Evolutionary conservation across 371 early-diverging fungal species (phyloP).

Genomic region (Saksenaea vasiformis): DNA sequence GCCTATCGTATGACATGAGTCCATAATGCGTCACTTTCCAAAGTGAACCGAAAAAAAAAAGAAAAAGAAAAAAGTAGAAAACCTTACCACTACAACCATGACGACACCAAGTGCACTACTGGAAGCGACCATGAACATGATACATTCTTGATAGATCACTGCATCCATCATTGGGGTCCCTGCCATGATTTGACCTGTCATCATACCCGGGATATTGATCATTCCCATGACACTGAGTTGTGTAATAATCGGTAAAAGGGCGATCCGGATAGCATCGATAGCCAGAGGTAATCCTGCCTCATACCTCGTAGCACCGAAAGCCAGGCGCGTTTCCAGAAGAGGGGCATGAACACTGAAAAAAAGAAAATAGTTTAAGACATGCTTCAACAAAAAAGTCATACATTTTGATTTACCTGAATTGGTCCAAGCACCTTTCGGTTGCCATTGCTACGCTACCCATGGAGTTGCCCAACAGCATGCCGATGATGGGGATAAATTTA

Average conservation of each 20-base stretch:
- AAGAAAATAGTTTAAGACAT: constrained; percentile 1
- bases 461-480: constrained; percentile 85
- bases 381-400: neutral
- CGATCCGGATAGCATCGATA: constrained; percentile 71
- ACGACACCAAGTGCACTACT: constrained; percentile 69
- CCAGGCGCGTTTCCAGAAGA: constrained; percentile 70
- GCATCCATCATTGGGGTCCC: constrained; percentile 82
- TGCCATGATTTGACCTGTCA: constrained; percentile 89
- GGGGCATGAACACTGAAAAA: constrained; percentile 61
- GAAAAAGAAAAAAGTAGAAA: too few species aligned
- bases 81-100: constrained; percentile 60
- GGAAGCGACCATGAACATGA: constrained; percentile 83
- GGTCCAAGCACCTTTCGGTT: constrained; percentile 62
- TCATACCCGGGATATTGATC: constrained; percentile 90
- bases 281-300: constrained; percentile 81
- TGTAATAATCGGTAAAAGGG: constrained; percentile 81
- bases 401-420: constrained; percentile 38
- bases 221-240: constrained; percentile 84
- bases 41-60: constrained; percentile 2
- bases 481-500: constrained; percentile 84
- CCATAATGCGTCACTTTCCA: neutral
- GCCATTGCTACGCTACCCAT: constrained; percentile 87
- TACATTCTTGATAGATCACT: constrained; percentile 79
- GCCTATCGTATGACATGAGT: constrained; percentile 26
- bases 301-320: constrained; percentile 84